Conservation (phyloP, 805 yeast genomes). For the Ogataea sp. region DNA sequence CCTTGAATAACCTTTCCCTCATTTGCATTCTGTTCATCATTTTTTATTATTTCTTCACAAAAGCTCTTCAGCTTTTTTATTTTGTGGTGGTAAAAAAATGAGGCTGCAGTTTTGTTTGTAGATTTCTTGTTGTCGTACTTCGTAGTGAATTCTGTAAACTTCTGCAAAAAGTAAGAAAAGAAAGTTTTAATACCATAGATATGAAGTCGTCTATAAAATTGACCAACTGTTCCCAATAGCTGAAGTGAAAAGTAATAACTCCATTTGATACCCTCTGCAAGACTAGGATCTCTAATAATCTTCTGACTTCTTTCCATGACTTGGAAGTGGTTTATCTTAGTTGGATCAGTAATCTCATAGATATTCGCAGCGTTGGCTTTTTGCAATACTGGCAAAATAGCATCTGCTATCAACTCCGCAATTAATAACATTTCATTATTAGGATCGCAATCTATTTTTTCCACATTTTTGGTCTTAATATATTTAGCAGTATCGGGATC, state of each 20-base stretch:
- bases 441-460: slow-evolving; percentile 46
- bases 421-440: slow-evolving; percentile 49
- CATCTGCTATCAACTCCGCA: slow-evolving; percentile 47
- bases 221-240: slow-evolving; percentile 64
- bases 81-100: slow-evolving; percentile 46
- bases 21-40: slow-evolving; percentile 17
- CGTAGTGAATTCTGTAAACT: slow-evolving; percentile 47
- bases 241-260: slow-evolving; percentile 53
- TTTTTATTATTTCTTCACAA: slow-evolving; percentile 34
- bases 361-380: slow-evolving; percentile 58
- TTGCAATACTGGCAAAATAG: slow-evolving; percentile 57
- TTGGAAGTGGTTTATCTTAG: slow-evolving; percentile 58
- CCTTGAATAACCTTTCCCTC: slow-evolving; percentile 18
- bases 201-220: slow-evolving; percentile 56
- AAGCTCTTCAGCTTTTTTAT: slow-evolving; percentile 35
- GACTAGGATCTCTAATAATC: slow-evolving; percentile 40
- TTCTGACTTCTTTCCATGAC: slow-evolving; percentile 64
- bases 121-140: slow-evolving; percentile 52
- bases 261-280: slow-evolving; percentile 72
- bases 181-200: slow-evolving; percentile 81
- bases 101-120: slow-evolving; percentile 52
- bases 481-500: slow-evolving; percentile 75
- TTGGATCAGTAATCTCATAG: slow-evolving; percentile 59
- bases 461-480: slow-evolving; percentile 60
- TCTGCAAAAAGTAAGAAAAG: slow-evolving; percentile 54